These are phyloP conservation scores for Globisporangium solare DNA, from an alignment of 352 stramenopile genomes.

Conservation along the genomic window DNA sequence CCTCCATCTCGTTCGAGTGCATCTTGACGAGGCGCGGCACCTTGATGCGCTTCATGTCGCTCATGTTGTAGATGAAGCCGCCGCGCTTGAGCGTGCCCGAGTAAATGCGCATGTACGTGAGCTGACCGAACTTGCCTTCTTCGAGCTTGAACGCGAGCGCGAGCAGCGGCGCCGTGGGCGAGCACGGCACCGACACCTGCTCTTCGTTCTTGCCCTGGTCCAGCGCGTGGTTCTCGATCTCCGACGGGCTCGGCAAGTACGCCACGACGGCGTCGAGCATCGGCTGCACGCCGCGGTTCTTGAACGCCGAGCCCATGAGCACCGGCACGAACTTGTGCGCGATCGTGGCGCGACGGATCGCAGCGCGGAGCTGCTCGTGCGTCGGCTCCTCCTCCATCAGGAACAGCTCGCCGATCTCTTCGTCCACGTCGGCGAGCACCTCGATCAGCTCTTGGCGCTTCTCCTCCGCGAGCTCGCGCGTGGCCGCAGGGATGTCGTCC, in stretches of 20 bases:
- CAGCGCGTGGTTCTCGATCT: constrained; percentile 95
- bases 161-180: constrained; percentile 89
- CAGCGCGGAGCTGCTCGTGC: constrained; percentile 87
- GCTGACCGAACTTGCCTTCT: constrained; percentile 97
- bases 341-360: constrained; percentile 95
- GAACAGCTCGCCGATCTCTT: constrained; percentile 99
- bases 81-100: constrained; percentile 81
- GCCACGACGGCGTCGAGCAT: constrained; percentile 97
- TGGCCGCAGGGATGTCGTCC: constrained; percentile 87
- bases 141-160: constrained; percentile 99
- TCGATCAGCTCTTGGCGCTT: constrained; percentile 94
- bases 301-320: constrained; percentile 98
- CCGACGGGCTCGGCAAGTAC: constrained; percentile 94
- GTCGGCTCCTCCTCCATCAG: constrained; percentile 96
- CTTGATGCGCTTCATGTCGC: constrained; percentile 92
- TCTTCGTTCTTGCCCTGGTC: constrained; percentile 93
- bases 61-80: constrained; percentile 88
- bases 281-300: constrained; percentile 98
- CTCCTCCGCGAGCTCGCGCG: constrained; percentile 81
- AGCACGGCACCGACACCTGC: constrained; percentile 83
- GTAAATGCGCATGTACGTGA: constrained; percentile 98
- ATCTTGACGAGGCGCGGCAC: constrained; percentile 98
- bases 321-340: constrained; percentile 98
- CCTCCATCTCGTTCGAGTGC: constrained; percentile 99
- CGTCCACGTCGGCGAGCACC: constrained; percentile 95